Evolutionary conservation across 2,329 filamentous ascomycete genomes (phyloP), one percentile per base, ranked within the genome.

Genomic region (Neopestalotiopsis clavispora): DNA sequence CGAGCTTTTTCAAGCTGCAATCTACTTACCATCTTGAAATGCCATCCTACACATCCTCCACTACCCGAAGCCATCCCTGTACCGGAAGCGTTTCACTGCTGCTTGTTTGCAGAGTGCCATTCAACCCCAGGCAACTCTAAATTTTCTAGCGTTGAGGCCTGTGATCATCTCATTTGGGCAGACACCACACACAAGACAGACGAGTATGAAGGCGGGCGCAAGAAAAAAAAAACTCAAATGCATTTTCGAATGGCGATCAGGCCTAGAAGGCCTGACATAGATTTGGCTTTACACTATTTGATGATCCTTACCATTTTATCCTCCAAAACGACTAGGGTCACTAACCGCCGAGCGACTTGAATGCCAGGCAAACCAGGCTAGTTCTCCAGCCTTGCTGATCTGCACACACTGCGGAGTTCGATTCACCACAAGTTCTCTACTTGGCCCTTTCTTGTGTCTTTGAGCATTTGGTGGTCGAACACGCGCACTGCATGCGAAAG

Each of bases 401-500:
- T n/a, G 34, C 34, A 38, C 34, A 38, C 34, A n/a, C 59, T 40
- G 20, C 28, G 34, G n/a, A 34, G n/a, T 34, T 14, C 59, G 17
- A 17, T 38, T 40, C n/a, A 34, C 13, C 28, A 34, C 12, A 62
- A 30, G 42, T 38, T 10, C 30, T 62, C 7, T 32, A 42, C 20
- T 40, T 23, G 23, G 57, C n/a, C 17, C n/a, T 52, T 23, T 52
- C 45, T 52, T 17, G 30, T 32, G 68, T 70, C 69, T 69, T 71
- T 70, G 72, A 73, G 70, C 68, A 69, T 69, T 61, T 67, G 68
- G 69, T 62, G 32, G 5, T 40, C 65, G 67, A 23, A 10, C 40
- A 49, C 45, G 61, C 14, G 20, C 62, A 17, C 23, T 52, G 59
- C 59, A 62, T 14, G 28, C 20, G n/a, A 62, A 61, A 62, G 59